Base-by-base conservation (phyloP, 441 rosid genomes). In the Bocquillonia castaneifolia region DNA sequence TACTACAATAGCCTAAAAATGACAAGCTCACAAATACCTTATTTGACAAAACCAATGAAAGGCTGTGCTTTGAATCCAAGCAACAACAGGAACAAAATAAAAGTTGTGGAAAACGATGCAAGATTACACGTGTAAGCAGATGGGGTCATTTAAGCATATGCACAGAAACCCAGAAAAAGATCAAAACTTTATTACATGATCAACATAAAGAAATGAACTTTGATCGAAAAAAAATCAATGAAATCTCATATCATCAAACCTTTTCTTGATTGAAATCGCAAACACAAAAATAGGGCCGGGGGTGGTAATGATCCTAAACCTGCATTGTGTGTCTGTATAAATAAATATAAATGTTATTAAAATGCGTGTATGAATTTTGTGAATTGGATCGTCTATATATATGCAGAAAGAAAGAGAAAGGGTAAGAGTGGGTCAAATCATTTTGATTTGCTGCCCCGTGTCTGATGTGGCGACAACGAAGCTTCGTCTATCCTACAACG, bases 261-360 rank as follows among this genome's bases (percentile, higher is more conserved):
- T 15, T 64, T 80, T 84, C 86, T 80, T 74, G 79, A 52, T 74
- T 34, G 64, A 61, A 40, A 57, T 48, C 51, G 64, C 37, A 63
- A 61, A 53, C 55, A 67, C 14, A 50, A 47, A 31, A n/a, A n/a
- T n/a, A n/a, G n/a, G n/a, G n/a, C n/a, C n/a, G n/a, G n/a, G n/a
- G n/a, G 31, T 39, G 67, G 37, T 7, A 63, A 50, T 18, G 77
- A 78, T 54, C 72, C 71, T 53, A 54, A 60, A 15, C 42, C 37
- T 69, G 59, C 58, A 74, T 1, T 32, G 9, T 15, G 51, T 37
- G 51, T 26, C 26, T 61, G 13, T 51, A 42, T 59, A 64, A 59
- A 70, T n/a, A n/a, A n/a, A n/a, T n/a, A n/a, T n/a, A n/a, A n/a
- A n/a, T n/a, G n/a, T n/a, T n/a, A n/a, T n/a, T n/a, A n/a, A n/a